Percentiles rank a stretch among this genome's conserved stretches.
phyloP scores from a whole-genome alignment of 1,284 basidiomycete species.

The Sanghuangporus baumii region DNA sequence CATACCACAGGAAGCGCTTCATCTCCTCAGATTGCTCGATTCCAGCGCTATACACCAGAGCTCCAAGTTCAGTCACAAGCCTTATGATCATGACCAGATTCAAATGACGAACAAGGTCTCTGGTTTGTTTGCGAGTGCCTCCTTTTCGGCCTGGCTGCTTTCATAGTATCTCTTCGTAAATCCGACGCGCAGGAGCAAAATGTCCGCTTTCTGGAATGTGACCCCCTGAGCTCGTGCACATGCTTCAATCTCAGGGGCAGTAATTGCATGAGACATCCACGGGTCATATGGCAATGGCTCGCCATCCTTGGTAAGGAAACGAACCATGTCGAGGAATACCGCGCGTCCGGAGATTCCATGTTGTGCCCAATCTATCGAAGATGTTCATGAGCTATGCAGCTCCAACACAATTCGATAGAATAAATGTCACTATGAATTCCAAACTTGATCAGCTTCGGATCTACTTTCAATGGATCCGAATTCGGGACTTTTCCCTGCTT shows the following conservation, averaged over 20 bases:
- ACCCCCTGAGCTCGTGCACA: slow-evolving; percentile 60
- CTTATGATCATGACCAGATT: neutral
- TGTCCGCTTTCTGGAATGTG: slow-evolving; percentile 52
- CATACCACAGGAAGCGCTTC: slow-evolving; percentile 64
- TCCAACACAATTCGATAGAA: neutral
- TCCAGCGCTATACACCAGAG: slow-evolving; percentile 42
- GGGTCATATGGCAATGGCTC: slow-evolving; percentile 55
- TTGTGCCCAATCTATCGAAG: slow-evolving; percentile 54
- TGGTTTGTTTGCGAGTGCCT: slow-evolving; percentile 35
- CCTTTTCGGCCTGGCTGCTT: slow-evolving; percentile 41
- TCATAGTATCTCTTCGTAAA: slow-evolving; percentile 57
- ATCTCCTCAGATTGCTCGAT: slow-evolving; percentile 68
- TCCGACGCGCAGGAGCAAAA: slow-evolving; percentile 57
- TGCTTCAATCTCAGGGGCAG: slow-evolving; percentile 50
- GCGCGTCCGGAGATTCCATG: slow-evolving; percentile 72
- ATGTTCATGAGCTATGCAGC: neutral
- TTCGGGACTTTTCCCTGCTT: slow-evolving; percentile 42
- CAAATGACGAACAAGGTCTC: slow-evolving; percentile 45
- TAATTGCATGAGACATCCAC: slow-evolving; percentile 53
- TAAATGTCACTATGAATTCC: slow-evolving; percentile 58
- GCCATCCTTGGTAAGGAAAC: slow-evolving; percentile 41
- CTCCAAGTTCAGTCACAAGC: neutral
- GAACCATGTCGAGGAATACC: slow-evolving; percentile 61
- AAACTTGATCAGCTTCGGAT: slow-evolving; percentile 43
- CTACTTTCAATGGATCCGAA: slow-evolving; percentile 45